Percentiles rank a stretch among this genome's conserved stretches.
Conservation (phyloP, 2,329 filamentous ascomycete genomes). For the Fusarium sp. region DNA sequence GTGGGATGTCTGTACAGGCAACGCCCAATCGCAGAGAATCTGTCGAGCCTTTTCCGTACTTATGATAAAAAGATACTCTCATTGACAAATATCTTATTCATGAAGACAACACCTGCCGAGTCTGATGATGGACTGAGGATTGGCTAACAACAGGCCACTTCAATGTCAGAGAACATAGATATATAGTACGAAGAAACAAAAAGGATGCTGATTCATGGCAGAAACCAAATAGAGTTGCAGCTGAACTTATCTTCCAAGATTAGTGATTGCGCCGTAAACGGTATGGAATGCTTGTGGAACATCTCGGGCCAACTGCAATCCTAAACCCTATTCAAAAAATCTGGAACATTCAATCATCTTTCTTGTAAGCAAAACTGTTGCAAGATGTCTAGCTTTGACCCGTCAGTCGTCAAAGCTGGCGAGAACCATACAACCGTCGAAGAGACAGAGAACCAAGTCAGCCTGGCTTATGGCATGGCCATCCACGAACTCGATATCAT, state of each 20-base stretch:
- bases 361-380: not conserved
- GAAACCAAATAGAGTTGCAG: not conserved
- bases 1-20: not conserved
- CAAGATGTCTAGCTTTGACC: conserved; percentile 31
- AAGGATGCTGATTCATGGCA: not conserved
- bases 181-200: not conserved
- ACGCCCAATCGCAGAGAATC: no score
- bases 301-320: not conserved
- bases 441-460: conserved; percentile 33
- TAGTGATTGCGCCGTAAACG: not conserved
- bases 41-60: no score
- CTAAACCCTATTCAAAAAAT: not conserved
- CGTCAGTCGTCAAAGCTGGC: conserved; percentile 26
- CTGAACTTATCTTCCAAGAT: not conserved
- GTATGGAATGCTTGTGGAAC: conserved; percentile 20
- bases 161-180: not conserved
- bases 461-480: conserved; percentile 33
- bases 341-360: no score
- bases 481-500: conserved; percentile 33
- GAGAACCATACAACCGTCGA: conserved; percentile 26
- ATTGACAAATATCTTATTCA: no score
- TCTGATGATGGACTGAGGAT: not conserved
- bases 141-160: not conserved
- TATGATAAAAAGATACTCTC: no score
- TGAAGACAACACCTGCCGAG: not conserved